Evolutionary conservation across 371 early-diverging fungal genomes (phyloP).

Genomic region (Haplosporangium sp.): DNA sequence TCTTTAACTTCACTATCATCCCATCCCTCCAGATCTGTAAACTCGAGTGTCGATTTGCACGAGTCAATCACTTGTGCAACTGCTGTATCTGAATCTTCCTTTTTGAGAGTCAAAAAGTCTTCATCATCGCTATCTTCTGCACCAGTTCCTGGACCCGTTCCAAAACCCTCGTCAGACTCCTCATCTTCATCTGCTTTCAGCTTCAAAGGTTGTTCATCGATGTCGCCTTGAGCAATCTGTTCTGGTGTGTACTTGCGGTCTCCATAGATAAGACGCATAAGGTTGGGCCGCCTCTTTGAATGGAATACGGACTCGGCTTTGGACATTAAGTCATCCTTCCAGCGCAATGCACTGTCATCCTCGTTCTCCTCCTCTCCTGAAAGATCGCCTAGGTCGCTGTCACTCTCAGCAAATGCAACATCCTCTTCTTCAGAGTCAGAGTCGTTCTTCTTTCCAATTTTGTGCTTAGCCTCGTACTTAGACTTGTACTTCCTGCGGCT

Average conservation of each 20-base stretch:
- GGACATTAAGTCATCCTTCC: slow-evolving; percentile 79
- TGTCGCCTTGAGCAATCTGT: slow-evolving; percentile 64
- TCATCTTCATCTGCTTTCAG: slow-evolving; percentile 32
- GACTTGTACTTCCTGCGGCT: slow-evolving; percentile 56
- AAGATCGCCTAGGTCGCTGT: slow-evolving; percentile 70
- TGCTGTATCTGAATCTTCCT: slow-evolving; percentile 46
- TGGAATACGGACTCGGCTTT: slow-evolving; percentile 75
- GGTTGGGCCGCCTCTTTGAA: slow-evolving; percentile 73
- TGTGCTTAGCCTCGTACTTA: slow-evolving; percentile 56
- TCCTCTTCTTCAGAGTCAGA: slow-evolving; percentile 62
- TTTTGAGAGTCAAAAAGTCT: slow-evolving; percentile 75
- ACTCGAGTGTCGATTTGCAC: slow-evolving; percentile 68
- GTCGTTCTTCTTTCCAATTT: slow-evolving; percentile 58
- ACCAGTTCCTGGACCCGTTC: slow-evolving; percentile 52
- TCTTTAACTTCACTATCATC: slow-evolving; percentile 81
- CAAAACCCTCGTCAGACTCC: slow-evolving; percentile 49
- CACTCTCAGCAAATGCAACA: slow-evolving; percentile 78
- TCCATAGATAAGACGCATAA: slow-evolving; percentile 91
- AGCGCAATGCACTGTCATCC: slow-evolving; percentile 71
- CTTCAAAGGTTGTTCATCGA: slow-evolving; percentile 52
- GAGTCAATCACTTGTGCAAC: slow-evolving; percentile 72
- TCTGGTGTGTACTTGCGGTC: slow-evolving; percentile 65
- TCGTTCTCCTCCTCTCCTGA: slow-evolving; percentile 62
- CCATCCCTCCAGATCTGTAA: slow-evolving; percentile 73
- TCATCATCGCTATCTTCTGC: slow-evolving; percentile 65